phyloP scores from a whole-genome alignment of 2,329 filamentous ascomycete species.

The Rutstroemia sydowiana region DNA sequence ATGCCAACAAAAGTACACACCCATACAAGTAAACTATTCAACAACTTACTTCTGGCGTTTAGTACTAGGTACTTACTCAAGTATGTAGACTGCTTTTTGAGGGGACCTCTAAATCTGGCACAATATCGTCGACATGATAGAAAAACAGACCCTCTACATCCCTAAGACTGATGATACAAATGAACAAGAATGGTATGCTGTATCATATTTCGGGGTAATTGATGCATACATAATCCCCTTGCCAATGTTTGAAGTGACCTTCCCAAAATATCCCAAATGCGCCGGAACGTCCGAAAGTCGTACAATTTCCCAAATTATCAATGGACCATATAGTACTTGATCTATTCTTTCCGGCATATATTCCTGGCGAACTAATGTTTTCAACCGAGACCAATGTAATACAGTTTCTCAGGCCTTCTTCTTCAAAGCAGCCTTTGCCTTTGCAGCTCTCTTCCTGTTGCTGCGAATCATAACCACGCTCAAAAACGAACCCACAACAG shows the following conservation, averaged over 20 bases:
- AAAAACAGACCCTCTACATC: no score
- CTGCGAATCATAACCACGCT: conserved; percentile 98
- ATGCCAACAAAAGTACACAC: no score
- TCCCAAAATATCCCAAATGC: background rate
- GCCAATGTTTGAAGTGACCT: background rate
- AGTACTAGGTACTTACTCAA: no score
- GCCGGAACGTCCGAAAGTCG: background rate
- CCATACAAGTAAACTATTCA: no score
- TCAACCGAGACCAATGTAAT: background rate
- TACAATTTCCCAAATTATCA: background rate
- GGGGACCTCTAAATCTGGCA: no score
- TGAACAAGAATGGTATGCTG: background rate
- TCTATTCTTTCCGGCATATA: background rate
- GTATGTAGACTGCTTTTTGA: no score
- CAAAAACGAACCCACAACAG: conserved; percentile 93
- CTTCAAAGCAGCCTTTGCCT: conserved; percentile 75
- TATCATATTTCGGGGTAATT: background rate
- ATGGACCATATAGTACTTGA: background rate
- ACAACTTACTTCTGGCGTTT: no score
- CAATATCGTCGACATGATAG: no score
- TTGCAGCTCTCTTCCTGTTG: conserved; percentile 94
- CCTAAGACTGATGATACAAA: no score
- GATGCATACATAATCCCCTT: background rate
- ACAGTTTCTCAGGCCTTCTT: conserved; percentile 72
- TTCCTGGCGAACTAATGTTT: no score